Conservation (phyloP, 306 rosid species). For the Casuarina cunninghamiana region DNA sequence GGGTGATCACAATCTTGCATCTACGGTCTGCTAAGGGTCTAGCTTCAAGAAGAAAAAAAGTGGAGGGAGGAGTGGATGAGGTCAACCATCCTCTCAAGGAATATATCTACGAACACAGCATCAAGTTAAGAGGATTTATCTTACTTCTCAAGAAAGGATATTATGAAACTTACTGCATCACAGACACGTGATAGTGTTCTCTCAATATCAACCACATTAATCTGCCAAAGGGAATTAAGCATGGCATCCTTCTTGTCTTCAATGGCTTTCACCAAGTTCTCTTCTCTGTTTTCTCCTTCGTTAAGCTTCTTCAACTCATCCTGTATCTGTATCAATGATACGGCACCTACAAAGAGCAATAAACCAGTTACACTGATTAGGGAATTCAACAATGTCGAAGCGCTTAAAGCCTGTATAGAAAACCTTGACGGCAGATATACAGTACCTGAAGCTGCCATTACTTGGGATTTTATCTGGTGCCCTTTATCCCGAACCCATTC, state of each 20-base stretch:
- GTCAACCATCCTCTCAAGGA: not conserved
- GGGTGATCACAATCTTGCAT: not conserved
- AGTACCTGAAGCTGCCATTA: conserved; percentile 92
- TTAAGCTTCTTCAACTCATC: conserved; percentile 74
- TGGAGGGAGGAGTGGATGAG: not conserved
- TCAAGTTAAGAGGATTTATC: not conserved
- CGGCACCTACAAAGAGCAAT: conserved; percentile 67
- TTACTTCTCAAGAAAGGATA: conserved; percentile 23
- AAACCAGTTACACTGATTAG: conserved; percentile 28
- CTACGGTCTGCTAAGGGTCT: not conserved
- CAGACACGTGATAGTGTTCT: conserved; percentile 83
- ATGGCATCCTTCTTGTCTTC: conserved; percentile 82
- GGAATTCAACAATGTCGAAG: conserved; percentile 12
- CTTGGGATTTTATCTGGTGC: conserved; percentile 92
- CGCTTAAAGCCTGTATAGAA: not conserved
- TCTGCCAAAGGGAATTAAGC: conserved; percentile 88
- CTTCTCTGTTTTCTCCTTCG: conserved; percentile 71
- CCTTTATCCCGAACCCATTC: conserved; percentile 98
- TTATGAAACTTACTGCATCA: conserved; percentile 66
- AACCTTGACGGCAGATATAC: conserved; percentile 3
- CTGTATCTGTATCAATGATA: conserved; percentile 86
- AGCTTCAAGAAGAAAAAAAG: not conserved
- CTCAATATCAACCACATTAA: conserved; percentile 94
- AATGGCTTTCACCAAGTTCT: conserved; percentile 56
- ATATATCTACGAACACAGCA: not conserved